These are phyloP conservation scores for Ophiostoma sp. DNA, from an alignment of 2,329 filamentous ascomycete species.

Conservation along the genomic window DNA sequence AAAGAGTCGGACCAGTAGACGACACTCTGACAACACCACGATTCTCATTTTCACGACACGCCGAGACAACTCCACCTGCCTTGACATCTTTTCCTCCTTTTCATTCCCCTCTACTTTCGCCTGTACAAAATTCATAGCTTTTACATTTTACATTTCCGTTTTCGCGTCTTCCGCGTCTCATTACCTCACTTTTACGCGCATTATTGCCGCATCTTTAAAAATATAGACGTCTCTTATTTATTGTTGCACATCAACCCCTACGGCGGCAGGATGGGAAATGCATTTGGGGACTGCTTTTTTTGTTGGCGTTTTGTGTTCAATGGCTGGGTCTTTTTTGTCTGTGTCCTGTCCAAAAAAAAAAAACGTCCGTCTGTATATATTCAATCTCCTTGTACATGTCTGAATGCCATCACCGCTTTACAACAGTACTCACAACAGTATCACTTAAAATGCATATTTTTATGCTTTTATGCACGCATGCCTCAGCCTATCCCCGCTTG, in stretches of 20 bases:
- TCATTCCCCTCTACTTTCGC: not conserved
- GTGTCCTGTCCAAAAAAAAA: no score
- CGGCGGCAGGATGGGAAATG: not conserved
- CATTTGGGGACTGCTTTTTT: not conserved
- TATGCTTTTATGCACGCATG: not conserved
- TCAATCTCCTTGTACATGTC: constrained; percentile 20
- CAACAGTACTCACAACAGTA: not conserved
- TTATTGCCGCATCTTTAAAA: constrained; percentile 13
- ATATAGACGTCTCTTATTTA: not conserved
- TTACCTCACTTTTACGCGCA: not conserved
- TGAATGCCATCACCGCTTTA: constrained; percentile 30
- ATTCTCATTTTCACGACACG: not conserved
- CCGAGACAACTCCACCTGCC: not conserved
- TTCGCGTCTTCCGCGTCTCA: not conserved
- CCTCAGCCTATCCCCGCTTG: constrained; percentile 22
- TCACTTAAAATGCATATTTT: not conserved
- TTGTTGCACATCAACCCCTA: not conserved
- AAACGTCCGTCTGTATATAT: constrained; percentile 18
- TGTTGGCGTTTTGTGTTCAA: not conserved
- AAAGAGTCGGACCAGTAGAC: constrained; percentile 23
- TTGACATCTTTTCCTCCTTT: not conserved
- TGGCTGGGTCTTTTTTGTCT: not conserved
- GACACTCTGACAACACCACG: not conserved
- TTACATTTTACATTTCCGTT: not conserved
- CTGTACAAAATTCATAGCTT: constrained; percentile 20